Percentiles rank a stretch among this genome's conserved stretches.
Evolutionary conservation across 805 yeast genomes (phyloP).

Genomic region (Teunomyces cretensis): DNA sequence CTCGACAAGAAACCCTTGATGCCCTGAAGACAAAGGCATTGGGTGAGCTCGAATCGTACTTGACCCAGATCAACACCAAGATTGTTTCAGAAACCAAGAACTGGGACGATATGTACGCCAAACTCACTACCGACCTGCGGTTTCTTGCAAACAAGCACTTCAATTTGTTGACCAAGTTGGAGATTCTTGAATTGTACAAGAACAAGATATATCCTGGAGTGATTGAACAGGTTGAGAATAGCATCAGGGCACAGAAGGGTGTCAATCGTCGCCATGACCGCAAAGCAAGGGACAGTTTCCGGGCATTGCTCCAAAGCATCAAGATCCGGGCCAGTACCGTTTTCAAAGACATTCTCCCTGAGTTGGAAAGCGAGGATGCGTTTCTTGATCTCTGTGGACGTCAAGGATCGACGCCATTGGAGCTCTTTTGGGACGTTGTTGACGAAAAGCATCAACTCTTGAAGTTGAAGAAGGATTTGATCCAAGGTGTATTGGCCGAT

Average conservation of each 20-base stretch:
- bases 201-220: constrained; percentile 30
- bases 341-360: constrained; percentile 58
- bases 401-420: constrained; percentile 74
- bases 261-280: constrained; percentile 58
- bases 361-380: constrained; percentile 52
- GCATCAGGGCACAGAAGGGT: constrained; percentile 26
- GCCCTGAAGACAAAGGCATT: constrained; percentile 48
- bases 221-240: constrained; percentile 17
- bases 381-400: constrained; percentile 69
- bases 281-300: constrained; percentile 62
- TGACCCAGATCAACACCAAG: constrained; percentile 36
- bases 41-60: constrained; percentile 50
- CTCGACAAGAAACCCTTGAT: constrained; percentile 21
- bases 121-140: constrained; percentile 46
- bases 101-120: constrained; percentile 40
- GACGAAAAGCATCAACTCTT: constrained; percentile 60
- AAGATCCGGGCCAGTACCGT: constrained; percentile 48
- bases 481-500: constrained; percentile 49
- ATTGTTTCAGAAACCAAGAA: constrained; percentile 22
- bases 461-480: constrained; percentile 58
- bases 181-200: constrained; percentile 56
- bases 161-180: constrained; percentile 51
- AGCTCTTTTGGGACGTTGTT: constrained; percentile 70
- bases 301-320: constrained; percentile 45
- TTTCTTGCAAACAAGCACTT: constrained; percentile 62